These are phyloP conservation scores for Panicum virgatum DNA, from an alignment of 202 grass and related monocot species.

Conservation along the genomic window DNA sequence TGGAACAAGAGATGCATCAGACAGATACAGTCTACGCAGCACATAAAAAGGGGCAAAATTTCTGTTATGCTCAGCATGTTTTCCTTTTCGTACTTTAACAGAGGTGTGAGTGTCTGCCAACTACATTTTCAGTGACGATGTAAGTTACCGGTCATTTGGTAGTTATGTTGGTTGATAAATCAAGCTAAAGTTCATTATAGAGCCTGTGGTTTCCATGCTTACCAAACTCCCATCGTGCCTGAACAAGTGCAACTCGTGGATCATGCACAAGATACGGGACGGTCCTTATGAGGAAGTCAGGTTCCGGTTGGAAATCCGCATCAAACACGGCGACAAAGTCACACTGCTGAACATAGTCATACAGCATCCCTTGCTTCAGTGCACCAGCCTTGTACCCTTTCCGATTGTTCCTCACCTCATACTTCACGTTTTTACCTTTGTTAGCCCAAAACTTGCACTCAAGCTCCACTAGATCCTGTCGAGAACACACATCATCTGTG, in stretches of 20 bases:
- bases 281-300: constrained; percentile 72
- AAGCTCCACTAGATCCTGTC: constrained; percentile 77
- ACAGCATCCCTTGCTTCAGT: constrained; percentile 79
- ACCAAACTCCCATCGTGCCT: constrained; percentile 87
- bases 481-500: constrained; percentile 24
- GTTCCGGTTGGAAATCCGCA: constrained; percentile 84
- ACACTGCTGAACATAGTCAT: constrained; percentile 66
- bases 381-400: constrained; percentile 93
- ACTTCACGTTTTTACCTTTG: constrained; percentile 78
- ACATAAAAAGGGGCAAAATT: neutral
- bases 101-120: neutral
- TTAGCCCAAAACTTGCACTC: constrained; percentile 82
- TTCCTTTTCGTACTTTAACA: neutral
- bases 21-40: constrained; percentile 42
- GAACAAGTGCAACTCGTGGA: constrained; percentile 71
- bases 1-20: constrained; percentile 63
- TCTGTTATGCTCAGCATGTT: neutral
- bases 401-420: constrained; percentile 75
- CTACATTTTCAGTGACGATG: neutral
- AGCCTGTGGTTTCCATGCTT: constrained; percentile 7
- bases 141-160: too few species aligned
- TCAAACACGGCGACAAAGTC: constrained; percentile 89
- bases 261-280: constrained; percentile 67
- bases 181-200: neutral
- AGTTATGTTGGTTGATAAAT: too few species aligned